These are phyloP conservation scores for Aegilops longissima DNA, from an alignment of 176 grass and related monocot species.

Conservation along the genomic window DNA sequence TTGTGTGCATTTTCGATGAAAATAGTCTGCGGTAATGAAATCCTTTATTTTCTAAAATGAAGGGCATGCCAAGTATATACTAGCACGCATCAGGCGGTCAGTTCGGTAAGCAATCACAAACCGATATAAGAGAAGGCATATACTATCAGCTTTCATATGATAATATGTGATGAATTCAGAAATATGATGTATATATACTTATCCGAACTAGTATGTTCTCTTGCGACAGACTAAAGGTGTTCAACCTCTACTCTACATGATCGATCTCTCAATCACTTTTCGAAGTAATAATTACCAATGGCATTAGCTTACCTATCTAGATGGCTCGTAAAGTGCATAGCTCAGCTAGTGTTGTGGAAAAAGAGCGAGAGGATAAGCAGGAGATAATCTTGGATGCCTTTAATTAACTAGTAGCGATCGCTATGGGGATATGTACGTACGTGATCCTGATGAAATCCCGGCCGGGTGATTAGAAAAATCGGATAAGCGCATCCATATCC, in stretches of 20 bases:
- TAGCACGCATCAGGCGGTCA: too few species aligned
- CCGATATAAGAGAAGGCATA: too few species aligned
- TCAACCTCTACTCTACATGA: neutral
- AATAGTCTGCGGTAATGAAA: too few species aligned
- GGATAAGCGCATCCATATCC: conserved; percentile 18
- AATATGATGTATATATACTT: too few species aligned
- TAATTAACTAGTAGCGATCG: neutral
- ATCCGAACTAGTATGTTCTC: neutral
- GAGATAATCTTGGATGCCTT: neutral
- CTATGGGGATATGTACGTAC: neutral
- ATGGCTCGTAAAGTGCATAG: neutral
- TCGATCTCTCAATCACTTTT: neutral
- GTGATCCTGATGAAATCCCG: conserved; percentile 5
- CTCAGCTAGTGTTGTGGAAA: neutral
- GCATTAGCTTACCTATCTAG: neutral
- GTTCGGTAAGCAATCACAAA: too few species aligned
- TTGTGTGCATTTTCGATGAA: too few species aligned
- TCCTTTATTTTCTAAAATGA: too few species aligned
- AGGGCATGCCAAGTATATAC: too few species aligned
- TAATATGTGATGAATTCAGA: too few species aligned
- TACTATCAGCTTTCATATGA: too few species aligned
- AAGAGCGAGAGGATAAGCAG: neutral
- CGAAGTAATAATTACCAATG: neutral
- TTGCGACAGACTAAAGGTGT: neutral
- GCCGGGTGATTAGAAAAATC: neutral